Evolutionary conservation across 2,329 filamentous ascomycete species (phyloP), one percentile per base, ranked within the genome.

Genomic region (Xylariaceae sp.): DNA sequence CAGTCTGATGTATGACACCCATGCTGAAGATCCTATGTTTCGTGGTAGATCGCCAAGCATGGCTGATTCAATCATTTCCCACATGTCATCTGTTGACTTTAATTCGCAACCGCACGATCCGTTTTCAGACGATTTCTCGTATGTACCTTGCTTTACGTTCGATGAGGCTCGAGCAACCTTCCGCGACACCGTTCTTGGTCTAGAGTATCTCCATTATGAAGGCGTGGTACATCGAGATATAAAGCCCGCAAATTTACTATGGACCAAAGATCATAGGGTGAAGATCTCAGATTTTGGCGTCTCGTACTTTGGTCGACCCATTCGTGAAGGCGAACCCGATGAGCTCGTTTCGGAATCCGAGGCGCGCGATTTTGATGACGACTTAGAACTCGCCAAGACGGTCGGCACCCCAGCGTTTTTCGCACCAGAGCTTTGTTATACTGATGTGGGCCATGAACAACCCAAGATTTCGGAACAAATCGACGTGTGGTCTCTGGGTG

Each of bases 271-370:
- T 59, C 85, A 92, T 63, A 85, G 87, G 13, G 89, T 96, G 66
- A 99, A 99, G 76, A 99, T 99, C 56, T 97, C 94, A 5, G 94
- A 99, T 67, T 99, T 99, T 74, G 94, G 94, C 30, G 94, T 99
- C 1, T 99, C 94, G 1, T 99, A 97, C 70, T 89, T 99, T 58
- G 94, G 94, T 26, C 85, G 90, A 47, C 90, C 90, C 1, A 88
- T 92, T 54, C 81, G 89, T 37, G 89, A 95, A 44, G 88, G 88
- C 49, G 89, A 95, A 63, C 80, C 84, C 36, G 86, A 89, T 54
- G 87, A 91, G 71, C 85, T 74, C 56, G 85, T 76, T 16, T 87
- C 87, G 3, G 89, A 95, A 67, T 89, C 86, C 0, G 92, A 96
- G 69, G 88, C 89, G 10, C 85, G 84, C 39, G 89, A 95, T 65